phyloP scores from a whole-genome alignment of 441 rosid genomes.

The Kokia cookei region DNA sequence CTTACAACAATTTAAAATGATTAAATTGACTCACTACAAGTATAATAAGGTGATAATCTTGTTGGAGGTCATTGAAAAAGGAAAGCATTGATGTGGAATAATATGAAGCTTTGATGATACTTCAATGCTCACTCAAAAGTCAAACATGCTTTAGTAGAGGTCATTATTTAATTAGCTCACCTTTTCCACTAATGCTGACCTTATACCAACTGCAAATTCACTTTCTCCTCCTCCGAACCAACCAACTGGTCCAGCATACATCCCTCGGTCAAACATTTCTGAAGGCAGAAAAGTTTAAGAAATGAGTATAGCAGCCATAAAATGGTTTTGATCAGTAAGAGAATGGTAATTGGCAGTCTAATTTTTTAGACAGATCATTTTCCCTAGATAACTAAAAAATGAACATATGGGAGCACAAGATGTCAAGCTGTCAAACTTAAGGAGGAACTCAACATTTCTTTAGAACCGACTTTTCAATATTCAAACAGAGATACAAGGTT shows the following conservation, averaged over 20 bases:
- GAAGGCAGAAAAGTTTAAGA: constrained; percentile 10
- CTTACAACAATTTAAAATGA: not conserved
- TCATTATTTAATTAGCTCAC: constrained; percentile 29
- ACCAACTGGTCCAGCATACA: constrained; percentile 96
- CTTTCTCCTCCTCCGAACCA: constrained; percentile 98
- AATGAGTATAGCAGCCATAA: not conserved
- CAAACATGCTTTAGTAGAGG: not conserved
- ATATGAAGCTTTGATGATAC: not conserved
- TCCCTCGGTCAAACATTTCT: constrained; percentile 93
- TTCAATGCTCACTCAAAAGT: not conserved
- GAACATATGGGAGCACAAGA: not conserved
- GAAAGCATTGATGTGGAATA: not conserved
- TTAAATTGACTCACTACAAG: not conserved
- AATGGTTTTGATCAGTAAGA: not conserved
- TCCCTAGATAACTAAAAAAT: not conserved
- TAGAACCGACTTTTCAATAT: not conserved
- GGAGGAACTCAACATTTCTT: not conserved
- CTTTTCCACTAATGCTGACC: constrained; percentile 89
- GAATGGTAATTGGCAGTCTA: not conserved
- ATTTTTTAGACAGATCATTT: not conserved
- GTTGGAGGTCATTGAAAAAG: not conserved
- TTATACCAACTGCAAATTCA: constrained; percentile 93
- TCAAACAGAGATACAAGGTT: not conserved
- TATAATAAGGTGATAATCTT: not conserved
- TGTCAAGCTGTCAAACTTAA: not conserved